These are phyloP conservation scores for Choiromyces venosus DNA, from an alignment of 495 filamentous ascomycete genomes.

Conservation along the genomic window DNA sequence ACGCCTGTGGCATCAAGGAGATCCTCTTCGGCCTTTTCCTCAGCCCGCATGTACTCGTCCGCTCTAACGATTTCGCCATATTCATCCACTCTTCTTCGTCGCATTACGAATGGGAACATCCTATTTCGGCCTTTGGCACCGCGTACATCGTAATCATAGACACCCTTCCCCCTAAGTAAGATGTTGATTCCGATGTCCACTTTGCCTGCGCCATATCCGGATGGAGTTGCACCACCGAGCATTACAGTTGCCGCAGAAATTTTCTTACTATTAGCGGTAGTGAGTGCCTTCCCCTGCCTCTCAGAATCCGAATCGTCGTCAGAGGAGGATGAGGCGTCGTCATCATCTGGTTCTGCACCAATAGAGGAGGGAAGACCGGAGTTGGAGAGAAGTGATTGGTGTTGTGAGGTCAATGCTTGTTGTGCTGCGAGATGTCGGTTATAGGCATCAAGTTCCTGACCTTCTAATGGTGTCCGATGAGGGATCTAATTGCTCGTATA, in stretches of 20 bases:
- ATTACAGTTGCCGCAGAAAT: conserved; percentile 72
- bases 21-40: conserved; percentile 81
- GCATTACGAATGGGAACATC: conserved; percentile 81
- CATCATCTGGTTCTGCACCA: conserved; percentile 59
- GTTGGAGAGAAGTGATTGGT: conserved; percentile 28
- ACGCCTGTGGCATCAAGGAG: conserved; percentile 49
- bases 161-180: conserved; percentile 75
- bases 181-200: conserved; percentile 86
- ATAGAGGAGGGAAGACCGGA: conserved; percentile 28
- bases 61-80: conserved; percentile 89
- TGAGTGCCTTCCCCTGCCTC: conserved; percentile 80
- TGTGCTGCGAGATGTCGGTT: conserved; percentile 85
- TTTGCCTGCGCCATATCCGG: conserved; percentile 60
- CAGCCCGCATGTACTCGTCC: conserved; percentile 88
- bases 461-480: conserved; percentile 59
- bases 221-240: conserved; percentile 44
- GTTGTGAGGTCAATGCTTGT: conserved; percentile 31
- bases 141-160: conserved; percentile 89
- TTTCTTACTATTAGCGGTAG: conserved; percentile 50
- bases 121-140: conserved; percentile 88
- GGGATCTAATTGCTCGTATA: conserved; percentile 12
- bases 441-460: conserved; percentile 69
- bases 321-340: conserved; percentile 75
- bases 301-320: conserved; percentile 83
- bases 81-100: conserved; percentile 75